A percentile compares a stretch with the other conserved stretches of the same genome.
These are phyloP conservation scores for Boletus subcaerulescens DNA, from an alignment of 768 basidiomycete species.

Conservation along the genomic window DNA sequence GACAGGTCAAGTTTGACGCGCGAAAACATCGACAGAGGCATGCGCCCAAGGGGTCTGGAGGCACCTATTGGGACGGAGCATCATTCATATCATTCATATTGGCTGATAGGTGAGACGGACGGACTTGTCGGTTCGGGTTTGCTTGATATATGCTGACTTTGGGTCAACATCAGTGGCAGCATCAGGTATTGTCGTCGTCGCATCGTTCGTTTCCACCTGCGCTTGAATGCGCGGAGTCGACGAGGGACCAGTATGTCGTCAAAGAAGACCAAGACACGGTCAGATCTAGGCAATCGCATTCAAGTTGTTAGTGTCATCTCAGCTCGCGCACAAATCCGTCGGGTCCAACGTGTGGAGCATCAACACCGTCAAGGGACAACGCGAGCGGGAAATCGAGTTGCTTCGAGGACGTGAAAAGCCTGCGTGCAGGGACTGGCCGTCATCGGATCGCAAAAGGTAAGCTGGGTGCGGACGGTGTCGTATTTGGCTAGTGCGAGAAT, in stretches of 20 bases:
- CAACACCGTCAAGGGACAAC: slow-evolving; percentile 4
- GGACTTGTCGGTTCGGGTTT: not conserved
- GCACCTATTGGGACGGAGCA: slow-evolving; percentile 1
- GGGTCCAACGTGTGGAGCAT: slow-evolving; percentile 7
- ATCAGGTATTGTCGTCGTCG: not conserved
- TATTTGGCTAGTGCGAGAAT: slow-evolving; percentile 9
- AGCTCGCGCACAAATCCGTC: slow-evolving; percentile 7
- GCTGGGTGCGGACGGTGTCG: not conserved
- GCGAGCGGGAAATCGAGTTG: slow-evolving; percentile 8
- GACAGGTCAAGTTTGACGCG: not conserved
- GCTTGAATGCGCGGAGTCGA: too few relatives aligned
- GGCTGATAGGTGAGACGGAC: slow-evolving; percentile 1
- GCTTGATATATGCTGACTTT: not conserved
- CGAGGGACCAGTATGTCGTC: slow-evolving; percentile 2
- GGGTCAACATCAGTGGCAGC: not conserved
- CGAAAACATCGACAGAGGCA: slow-evolving; percentile 2
- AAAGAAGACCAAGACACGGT: slow-evolving; percentile 13
- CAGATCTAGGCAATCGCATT: too few relatives aligned
- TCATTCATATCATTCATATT: not conserved
- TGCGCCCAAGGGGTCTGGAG: not conserved
- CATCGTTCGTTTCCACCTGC: too few relatives aligned
- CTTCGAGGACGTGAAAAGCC: slow-evolving; percentile 8
- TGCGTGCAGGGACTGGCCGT: not conserved
- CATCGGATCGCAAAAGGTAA: slow-evolving; percentile 11
- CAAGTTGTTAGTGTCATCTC: not conserved